phyloP scores from a whole-genome alignment of 495 filamentous ascomycete species.

The Daldinia concentrica region DNA sequence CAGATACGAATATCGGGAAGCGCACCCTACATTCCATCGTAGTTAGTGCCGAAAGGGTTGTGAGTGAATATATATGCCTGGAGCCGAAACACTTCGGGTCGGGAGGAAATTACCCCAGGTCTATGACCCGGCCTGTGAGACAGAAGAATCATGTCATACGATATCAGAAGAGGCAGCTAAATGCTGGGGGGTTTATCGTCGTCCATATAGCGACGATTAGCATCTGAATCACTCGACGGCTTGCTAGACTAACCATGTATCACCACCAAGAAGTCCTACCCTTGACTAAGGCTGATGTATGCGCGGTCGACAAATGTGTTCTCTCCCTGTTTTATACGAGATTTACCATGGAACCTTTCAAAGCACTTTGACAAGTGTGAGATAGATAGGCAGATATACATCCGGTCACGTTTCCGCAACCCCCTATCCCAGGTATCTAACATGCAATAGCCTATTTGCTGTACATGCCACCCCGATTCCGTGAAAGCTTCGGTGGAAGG shows the following conservation, averaged over 20 bases:
- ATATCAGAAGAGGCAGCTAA: not conserved
- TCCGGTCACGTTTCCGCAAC: not conserved
- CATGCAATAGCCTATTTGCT: not conserved
- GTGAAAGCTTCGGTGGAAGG: not conserved
- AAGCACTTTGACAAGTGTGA: too few relatives aligned
- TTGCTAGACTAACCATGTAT: too few relatives aligned
- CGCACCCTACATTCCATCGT: not conserved
- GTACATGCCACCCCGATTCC: not conserved
- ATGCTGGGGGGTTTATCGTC: not conserved
- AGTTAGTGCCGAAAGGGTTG: not conserved
- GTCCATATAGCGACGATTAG: too few relatives aligned
- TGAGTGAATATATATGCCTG: conserved; percentile 28
- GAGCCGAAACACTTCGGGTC: conserved; percentile 40
- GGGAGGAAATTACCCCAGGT: conserved; percentile 13
- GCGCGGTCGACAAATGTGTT: too few relatives aligned
- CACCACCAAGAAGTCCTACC: too few relatives aligned
- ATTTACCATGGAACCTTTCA: too few relatives aligned
- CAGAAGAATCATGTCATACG: conserved; percentile 1
- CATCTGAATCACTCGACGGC: too few relatives aligned
- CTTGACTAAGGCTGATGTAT: too few relatives aligned
- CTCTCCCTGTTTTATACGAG: too few relatives aligned
- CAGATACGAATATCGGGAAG: not conserved
- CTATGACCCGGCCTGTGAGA: conserved; percentile 18
- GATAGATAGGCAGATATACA: too few relatives aligned
- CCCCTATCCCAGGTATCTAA: not conserved